phyloP scores from a whole-genome alignment of 306 rosid genomes.

The Corylus heterophylla region DNA sequence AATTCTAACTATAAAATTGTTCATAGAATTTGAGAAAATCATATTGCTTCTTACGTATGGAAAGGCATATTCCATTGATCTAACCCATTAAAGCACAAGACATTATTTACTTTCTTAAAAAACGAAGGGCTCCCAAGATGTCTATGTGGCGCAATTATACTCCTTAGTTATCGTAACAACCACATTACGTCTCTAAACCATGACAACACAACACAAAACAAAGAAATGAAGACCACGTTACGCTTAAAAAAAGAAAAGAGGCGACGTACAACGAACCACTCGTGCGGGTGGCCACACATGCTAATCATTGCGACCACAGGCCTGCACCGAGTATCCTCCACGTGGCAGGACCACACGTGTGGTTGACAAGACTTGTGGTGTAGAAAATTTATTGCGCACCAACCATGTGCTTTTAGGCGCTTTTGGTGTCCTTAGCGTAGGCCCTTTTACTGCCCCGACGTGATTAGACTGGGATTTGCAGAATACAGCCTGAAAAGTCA shows the following conservation, averaged over 20 bases:
- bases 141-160: not conserved
- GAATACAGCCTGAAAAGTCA: constrained; percentile 18
- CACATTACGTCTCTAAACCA: not conserved
- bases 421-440: constrained; percentile 7
- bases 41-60: not conserved
- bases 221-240: not conserved
- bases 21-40: no score
- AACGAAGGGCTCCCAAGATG: not conserved
- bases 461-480: constrained; percentile 38
- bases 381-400: constrained; percentile 36
- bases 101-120: not conserved
- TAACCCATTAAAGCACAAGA: not conserved
- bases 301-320: constrained; percentile 55
- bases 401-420: constrained; percentile 17
- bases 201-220: not conserved
- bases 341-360: constrained; percentile 49
- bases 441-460: constrained; percentile 41
- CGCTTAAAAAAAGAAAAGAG: not conserved
- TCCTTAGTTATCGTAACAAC: not conserved
- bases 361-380: constrained; percentile 33
- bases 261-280: constrained; percentile 27
- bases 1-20: no score
- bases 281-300: constrained; percentile 60
- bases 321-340: constrained; percentile 21
- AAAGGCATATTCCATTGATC: not conserved